These are phyloP conservation scores for Tuber indicum DNA, from an alignment of 495 filamentous ascomycete genomes.

Conservation along the genomic window DNA sequence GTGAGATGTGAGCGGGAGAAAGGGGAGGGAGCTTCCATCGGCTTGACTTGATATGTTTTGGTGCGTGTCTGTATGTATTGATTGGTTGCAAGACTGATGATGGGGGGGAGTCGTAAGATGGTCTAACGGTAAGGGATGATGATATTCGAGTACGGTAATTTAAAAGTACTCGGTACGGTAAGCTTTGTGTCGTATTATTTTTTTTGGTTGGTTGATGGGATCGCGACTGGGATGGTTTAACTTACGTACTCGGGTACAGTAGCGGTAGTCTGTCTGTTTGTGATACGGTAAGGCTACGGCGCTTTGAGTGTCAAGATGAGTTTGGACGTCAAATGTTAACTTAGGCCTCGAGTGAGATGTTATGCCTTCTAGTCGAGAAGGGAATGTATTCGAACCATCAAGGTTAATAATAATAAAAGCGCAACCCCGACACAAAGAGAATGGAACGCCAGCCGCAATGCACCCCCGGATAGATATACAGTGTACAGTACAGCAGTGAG, in stretches of 20 bases:
- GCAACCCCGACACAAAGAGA: slow-evolving; percentile 1
- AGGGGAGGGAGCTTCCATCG: too few species aligned
- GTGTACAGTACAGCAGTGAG: background rate
- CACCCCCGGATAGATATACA: background rate
- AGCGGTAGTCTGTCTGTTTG: background rate
- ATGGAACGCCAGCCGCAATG: slow-evolving; percentile 21
- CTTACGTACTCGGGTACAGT: background rate
- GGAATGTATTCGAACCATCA: background rate
- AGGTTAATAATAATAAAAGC: slow-evolving; percentile 2
- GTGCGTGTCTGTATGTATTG: too few species aligned
- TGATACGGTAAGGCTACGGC: background rate
- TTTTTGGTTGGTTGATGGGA: background rate
- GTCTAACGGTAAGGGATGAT: too few species aligned
- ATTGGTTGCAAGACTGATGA: too few species aligned
- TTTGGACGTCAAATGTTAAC: background rate
- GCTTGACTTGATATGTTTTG: too few species aligned
- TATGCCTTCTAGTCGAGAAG: background rate
- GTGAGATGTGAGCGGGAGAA: too few species aligned
- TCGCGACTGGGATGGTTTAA: background rate
- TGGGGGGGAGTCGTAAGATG: too few species aligned
- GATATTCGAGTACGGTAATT: too few species aligned
- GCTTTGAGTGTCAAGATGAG: background rate
- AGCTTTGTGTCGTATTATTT: background rate
- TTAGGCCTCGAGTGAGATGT: background rate
- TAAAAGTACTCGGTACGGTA: too few species aligned